A percentile compares a stretch with the other conserved stretches of the same genome.
These are phyloP conservation scores for Phialemoniopsis sp. DNA, from an alignment of 2,329 filamentous ascomycete species.

Conservation along the genomic window DNA sequence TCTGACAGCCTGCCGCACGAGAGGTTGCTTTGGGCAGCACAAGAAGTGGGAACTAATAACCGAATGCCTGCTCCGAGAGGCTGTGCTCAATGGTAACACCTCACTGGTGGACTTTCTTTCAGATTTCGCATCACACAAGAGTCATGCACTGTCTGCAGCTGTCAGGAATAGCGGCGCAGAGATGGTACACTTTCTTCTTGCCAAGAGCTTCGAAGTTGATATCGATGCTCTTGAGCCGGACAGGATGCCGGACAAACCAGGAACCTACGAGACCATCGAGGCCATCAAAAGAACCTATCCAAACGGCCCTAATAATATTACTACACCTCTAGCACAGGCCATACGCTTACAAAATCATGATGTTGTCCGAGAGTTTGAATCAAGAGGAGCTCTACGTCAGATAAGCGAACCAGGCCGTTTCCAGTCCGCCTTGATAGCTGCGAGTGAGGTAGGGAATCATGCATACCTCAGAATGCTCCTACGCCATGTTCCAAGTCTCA, in stretches of 20 bases:
- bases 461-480: slow-evolving; percentile 1
- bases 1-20: no score
- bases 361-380: neutral
- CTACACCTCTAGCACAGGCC: slow-evolving; percentile 2
- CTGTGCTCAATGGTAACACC: neutral
- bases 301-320: neutral
- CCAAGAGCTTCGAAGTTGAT: neutral
- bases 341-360: neutral
- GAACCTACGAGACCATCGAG: neutral
- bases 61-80: neutral
- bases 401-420: neutral
- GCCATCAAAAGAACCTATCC: neutral
- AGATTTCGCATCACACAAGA: neutral
- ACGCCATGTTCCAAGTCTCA: neutral
- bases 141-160: neutral
- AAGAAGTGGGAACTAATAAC: neutral
- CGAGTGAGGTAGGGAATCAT: neutral
- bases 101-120: no score
- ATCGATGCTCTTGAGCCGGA: neutral
- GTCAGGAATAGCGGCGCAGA: neutral
- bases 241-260: neutral
- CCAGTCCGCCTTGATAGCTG: neutral
- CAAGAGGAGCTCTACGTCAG: neutral
- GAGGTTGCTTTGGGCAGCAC: neutral
- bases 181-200: neutral